Evolutionary conservation across 768 basidiomycete genomes (phyloP).

Genomic region (Hebeloma cylindrosporum): DNA sequence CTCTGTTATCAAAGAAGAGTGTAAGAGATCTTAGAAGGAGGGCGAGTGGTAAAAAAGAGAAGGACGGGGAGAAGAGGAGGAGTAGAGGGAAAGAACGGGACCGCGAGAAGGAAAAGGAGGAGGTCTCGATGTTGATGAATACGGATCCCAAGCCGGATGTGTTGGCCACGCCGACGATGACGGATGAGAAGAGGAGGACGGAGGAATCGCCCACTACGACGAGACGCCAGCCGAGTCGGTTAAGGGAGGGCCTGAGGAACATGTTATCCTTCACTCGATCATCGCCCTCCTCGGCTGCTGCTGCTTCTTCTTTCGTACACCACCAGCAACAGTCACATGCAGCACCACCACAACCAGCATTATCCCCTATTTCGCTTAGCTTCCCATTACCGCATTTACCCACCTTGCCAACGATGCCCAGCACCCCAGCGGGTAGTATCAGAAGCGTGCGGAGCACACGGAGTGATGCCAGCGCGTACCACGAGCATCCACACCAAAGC

Average conservation of each 20-base stretch:
- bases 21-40: conserved; percentile 38
- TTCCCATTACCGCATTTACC: no score
- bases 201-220: conserved; percentile 5
- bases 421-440: no score
- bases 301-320: neutral
- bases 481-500: no score
- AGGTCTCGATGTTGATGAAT: no score
- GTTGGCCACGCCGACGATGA: no score
- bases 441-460: no score
- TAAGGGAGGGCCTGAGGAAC: conserved; percentile 23
- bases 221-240: conserved; percentile 13
- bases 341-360: no score
- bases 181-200: no score
- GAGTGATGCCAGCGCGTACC: no score
- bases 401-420: no score
- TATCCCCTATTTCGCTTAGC: no score
- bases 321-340: neutral
- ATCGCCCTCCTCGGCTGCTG: neutral
- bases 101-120: neutral
- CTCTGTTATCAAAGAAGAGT: conserved; percentile 40
- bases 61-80: conserved; percentile 7
- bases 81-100: conserved; percentile 3
- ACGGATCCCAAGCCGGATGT: no score
- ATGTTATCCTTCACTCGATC: conserved; percentile 23
- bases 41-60: conserved; percentile 23